phyloP scores from a whole-genome alignment of 139 green algal species.

The Chlorella ohadii region DNA sequence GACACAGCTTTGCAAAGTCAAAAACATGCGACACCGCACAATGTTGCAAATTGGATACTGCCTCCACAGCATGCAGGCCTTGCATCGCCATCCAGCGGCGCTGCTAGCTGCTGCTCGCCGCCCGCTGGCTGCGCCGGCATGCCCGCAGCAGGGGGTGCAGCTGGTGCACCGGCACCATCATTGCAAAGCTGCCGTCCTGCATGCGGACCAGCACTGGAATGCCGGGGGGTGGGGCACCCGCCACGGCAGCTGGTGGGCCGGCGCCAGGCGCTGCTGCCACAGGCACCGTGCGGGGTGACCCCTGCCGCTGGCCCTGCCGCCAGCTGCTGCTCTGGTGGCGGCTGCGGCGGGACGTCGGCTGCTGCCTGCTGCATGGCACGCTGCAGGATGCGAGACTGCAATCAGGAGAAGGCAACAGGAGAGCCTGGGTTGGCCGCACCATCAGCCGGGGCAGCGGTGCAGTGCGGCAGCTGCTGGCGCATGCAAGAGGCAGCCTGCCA shows the following conservation, averaged over 20 bases:
- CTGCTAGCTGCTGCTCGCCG: background rate
- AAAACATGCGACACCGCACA: no score
- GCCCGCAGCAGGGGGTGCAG: no score
- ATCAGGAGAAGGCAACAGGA: background rate
- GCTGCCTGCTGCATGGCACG: slow-evolving; percentile 18
- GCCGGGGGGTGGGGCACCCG: background rate
- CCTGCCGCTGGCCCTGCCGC: background rate
- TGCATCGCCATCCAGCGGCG: no score
- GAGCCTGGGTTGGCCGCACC: no score
- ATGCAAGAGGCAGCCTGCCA: no score
- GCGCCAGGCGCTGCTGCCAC: background rate
- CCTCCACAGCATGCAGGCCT: no score
- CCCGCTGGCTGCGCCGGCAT: background rate
- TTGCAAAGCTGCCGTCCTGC: slow-evolving; percentile 21
- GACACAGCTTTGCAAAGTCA: no score
- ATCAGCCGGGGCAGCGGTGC: no score
- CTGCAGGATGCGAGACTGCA: slow-evolving; percentile 23
- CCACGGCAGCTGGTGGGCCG: background rate
- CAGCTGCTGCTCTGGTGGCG: background rate
- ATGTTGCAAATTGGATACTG: no score
- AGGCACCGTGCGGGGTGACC: no score
- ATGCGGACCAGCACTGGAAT: slow-evolving; percentile 17
- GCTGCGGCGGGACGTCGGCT: background rate
- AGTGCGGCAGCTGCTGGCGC: no score
- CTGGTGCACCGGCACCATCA: slow-evolving; percentile 16